Evolutionary conservation across 2,329 filamentous ascomycete genomes (phyloP).

Genomic region (Spiromastix sp.): DNA sequence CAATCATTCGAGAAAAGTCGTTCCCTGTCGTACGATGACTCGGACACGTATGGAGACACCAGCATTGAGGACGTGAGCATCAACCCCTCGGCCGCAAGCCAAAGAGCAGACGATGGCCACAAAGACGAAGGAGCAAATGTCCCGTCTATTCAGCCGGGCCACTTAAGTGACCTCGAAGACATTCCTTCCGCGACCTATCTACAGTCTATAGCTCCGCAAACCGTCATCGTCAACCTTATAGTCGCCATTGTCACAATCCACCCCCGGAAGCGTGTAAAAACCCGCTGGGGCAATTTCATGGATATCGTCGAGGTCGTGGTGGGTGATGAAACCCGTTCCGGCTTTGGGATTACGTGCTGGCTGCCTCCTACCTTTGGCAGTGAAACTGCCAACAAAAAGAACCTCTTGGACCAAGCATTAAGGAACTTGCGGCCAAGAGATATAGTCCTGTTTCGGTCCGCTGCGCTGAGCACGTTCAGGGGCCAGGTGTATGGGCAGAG

Average conservation of each 20-base stretch:
- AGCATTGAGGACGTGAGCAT: slow-evolving; percentile 4
- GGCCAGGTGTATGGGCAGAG: slow-evolving; percentile 77
- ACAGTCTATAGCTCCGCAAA: slow-evolving; percentile 61
- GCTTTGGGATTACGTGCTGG: slow-evolving; percentile 82
- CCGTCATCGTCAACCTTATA: slow-evolving; percentile 72
- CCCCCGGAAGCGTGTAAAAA: slow-evolving; percentile 56
- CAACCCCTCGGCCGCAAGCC: slow-evolving; percentile 8
- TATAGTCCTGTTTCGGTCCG: slow-evolving; percentile 67
- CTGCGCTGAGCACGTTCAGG: slow-evolving; percentile 66
- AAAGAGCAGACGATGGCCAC: slow-evolving; percentile 7
- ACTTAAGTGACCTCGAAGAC: slow-evolving; percentile 54
- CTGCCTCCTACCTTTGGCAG: slow-evolving; percentile 35
- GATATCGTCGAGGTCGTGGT: slow-evolving; percentile 68
- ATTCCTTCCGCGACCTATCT: slow-evolving; percentile 61
- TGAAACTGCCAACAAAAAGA: slow-evolving; percentile 12
- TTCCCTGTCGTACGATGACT: slow-evolving; percentile 8
- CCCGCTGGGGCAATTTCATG: slow-evolving; percentile 43
- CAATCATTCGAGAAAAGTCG: slow-evolving; percentile 5
- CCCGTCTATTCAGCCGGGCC: slow-evolving; percentile 28
- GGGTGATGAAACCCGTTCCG: slow-evolving; percentile 73
- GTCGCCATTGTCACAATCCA: slow-evolving; percentile 66
- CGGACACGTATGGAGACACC: slow-evolving; percentile 7
- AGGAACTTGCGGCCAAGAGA: slow-evolving; percentile 56
- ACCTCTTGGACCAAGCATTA: slow-evolving; percentile 30
- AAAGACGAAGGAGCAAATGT: slow-evolving; percentile 4